Percentiles rank a stretch among this genome's conserved stretches.
These are phyloP conservation scores for Citrus mangshanensis DNA, from an alignment of 345 rosid species.

Conservation along the genomic window DNA sequence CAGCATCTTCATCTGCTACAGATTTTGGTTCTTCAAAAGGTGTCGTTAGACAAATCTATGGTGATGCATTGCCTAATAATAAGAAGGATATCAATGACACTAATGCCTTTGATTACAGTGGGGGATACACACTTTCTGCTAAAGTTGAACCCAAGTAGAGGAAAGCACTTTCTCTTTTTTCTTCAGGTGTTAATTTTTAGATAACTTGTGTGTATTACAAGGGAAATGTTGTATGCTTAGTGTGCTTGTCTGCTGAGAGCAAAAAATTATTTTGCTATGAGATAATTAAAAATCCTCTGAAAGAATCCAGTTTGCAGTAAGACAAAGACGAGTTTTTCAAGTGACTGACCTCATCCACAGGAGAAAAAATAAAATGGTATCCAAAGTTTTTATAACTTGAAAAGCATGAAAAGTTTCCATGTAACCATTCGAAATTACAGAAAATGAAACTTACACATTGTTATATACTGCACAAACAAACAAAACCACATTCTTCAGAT, in stretches of 20 bases:
- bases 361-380: not conserved
- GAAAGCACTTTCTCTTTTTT: not conserved
- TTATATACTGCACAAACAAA: not conserved
- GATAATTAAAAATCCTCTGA: not conserved
- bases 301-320: not conserved
- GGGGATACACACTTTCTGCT: conserved; percentile 56
- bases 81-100: conserved; percentile 31
- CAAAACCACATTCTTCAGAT: not conserved
- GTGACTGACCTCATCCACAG: not conserved
- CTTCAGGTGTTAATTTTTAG: not conserved
- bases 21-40: conserved; percentile 58
- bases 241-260: not conserved
- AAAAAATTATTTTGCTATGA: not conserved
- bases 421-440: not conserved
- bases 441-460: not conserved
- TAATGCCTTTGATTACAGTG: conserved; percentile 63
- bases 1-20: conserved; percentile 78
- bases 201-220: not conserved
- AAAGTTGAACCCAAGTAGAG: conserved; percentile 66
- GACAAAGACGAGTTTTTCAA: not conserved
- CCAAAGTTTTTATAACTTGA: not conserved
- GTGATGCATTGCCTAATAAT: conserved; percentile 27
- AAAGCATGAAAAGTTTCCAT: not conserved
- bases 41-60: conserved; percentile 46
- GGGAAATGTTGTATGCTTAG: not conserved